Base-by-base conservation (phyloP, 805 yeast species). In the Candida verbasci region DNA sequence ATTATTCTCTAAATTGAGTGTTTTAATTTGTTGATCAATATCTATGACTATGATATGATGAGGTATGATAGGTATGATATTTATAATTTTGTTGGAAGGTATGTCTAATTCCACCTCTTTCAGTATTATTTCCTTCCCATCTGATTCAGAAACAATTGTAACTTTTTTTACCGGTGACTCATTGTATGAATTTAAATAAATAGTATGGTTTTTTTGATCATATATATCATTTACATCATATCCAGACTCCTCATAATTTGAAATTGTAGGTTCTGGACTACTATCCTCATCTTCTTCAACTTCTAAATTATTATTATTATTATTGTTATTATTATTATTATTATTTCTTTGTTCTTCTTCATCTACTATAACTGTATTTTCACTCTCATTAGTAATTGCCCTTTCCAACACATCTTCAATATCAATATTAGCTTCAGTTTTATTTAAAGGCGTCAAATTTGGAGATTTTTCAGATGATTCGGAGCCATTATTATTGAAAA, bases 161-260 rank as follows among this genome's bases (percentile, higher is more conserved):
- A 37, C 12, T 12, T 35, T 34, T 9, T 21, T 27, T 10, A 24
- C 11, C 6, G 32, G 9, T 11, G 25, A 23, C 5, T 33, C 37
- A 10, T 20, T 17, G 21, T 22, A 23, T n/a, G 39, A 47, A 24
- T 44, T 38, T 9, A 51, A 20, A 17, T 34, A 32, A 3, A 42
- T 32, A 8, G 48, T 35, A 7, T 33, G 18, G n/a, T 33, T 31
- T 16, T 38, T 36, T 20, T 25, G 24, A 23, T 40, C 41, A 36
- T 46, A 52, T 3, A 50, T 37, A 18, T 40, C 44, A 9, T 21
- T 29, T 6, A 24, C 28, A n/a, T 33, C 35, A 26, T 31, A 44
- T 3, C 29, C 29, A 3, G 36, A 14, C 8, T 41, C 48, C 12
- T 33, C 37, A 10, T 33, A 26, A 22, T 33, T 21, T 12, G 10